Percentiles rank a stretch among this genome's conserved stretches.
Evolutionary conservation across 768 basidiomycete species (phyloP).

Genomic region (Gautieria morchelliformis): DNA sequence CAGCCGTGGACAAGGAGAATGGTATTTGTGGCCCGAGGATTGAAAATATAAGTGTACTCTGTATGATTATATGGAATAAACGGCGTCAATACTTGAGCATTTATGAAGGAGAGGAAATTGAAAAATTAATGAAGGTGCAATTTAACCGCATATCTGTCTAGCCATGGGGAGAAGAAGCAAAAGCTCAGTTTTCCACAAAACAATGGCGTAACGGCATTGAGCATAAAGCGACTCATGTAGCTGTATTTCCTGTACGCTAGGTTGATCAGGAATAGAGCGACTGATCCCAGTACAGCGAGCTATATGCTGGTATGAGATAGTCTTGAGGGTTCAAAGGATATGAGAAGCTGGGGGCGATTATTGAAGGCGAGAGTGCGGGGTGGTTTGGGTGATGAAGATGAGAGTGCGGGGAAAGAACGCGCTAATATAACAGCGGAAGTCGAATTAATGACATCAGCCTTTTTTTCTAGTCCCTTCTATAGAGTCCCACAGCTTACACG

Average conservation of each 20-base stretch:
- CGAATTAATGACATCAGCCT: too few species aligned
- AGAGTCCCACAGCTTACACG: too few species aligned
- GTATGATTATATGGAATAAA: too few species aligned
- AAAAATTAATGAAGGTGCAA: not conserved
- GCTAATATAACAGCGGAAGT: too few species aligned
- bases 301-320: not conserved
- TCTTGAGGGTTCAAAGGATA: not conserved
- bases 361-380: too few species aligned
- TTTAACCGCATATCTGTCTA: not conserved
- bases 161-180: too few species aligned
- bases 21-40: slow-evolving; percentile 38
- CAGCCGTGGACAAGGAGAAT: slow-evolving; percentile 70
- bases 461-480: too few species aligned
- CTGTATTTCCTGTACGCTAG: not conserved
- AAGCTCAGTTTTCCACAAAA: not conserved
- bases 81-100: not conserved
- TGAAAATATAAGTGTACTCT: slow-evolving; percentile 23
- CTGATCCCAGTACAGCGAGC: not conserved
- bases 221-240: not conserved
- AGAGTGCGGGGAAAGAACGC: too few species aligned
- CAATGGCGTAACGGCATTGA: too few species aligned
- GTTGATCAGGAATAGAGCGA: not conserved
- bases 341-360: not conserved
- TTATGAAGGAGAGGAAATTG: not conserved
- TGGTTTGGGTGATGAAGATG: too few species aligned